phyloP scores from a whole-genome alignment of 768 basidiomycete genomes.

The Inosperma sp. region DNA sequence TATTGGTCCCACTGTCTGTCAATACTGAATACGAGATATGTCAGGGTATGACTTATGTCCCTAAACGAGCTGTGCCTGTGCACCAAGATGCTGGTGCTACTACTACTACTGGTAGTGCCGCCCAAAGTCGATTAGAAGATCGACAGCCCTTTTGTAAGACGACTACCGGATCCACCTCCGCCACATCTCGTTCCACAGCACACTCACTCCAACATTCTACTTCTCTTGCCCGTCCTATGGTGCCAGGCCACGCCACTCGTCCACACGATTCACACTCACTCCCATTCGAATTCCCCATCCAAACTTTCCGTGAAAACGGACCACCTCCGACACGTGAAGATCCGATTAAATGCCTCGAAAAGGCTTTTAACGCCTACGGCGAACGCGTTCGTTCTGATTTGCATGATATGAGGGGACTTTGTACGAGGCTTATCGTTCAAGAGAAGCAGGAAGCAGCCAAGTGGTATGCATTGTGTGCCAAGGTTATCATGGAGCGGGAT shows the following conservation, averaged over 20 bases:
- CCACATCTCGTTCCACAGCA: not conserved
- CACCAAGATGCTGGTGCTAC: no score
- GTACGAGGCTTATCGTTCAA: slow-evolving; percentile 24
- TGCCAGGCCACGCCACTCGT: not conserved
- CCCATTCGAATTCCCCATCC: not conserved
- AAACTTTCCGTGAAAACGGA: not conserved
- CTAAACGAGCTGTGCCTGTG: no score
- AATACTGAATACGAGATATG: no score
- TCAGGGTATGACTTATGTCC: no score
- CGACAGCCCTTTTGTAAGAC: no score
- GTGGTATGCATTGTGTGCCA: slow-evolving; percentile 28
- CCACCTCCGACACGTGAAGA: slow-evolving; percentile 6
- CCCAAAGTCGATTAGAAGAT: no score
- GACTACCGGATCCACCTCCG: no score
- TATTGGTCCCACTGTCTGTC: no score
- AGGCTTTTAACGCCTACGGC: slow-evolving; percentile 27
- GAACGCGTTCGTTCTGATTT: slow-evolving; percentile 30
- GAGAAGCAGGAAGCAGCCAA: slow-evolving; percentile 31
- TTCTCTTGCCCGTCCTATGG: no score
- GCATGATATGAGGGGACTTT: slow-evolving; percentile 27
- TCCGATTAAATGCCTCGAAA: slow-evolving; percentile 22
- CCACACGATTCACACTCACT: not conserved
- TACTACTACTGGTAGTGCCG: no score
- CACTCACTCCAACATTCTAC: not conserved
- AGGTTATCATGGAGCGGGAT: slow-evolving; percentile 33